Evolutionary conservation across 1,284 basidiomycete species (phyloP), one percentile per base, ranked within the genome.

Genomic region (Tilletia indica): DNA sequence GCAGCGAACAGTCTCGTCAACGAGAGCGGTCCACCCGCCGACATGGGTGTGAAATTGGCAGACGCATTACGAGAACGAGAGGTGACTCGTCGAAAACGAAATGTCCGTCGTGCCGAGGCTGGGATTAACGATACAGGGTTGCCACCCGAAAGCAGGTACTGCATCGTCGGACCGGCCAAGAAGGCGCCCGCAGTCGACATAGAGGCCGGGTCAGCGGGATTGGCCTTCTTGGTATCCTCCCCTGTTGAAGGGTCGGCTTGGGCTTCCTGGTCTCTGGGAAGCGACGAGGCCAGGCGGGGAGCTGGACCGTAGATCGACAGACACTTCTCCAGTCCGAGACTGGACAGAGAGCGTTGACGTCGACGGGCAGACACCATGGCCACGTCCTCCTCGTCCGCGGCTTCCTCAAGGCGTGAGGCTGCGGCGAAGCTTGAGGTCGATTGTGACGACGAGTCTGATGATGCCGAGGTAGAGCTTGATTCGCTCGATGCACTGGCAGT

Each of bases 141-240:
- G 34, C 61, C 61, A 39, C 61, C 61, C 34, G 61, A 64, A 38
- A 64, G 61, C 36, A 64, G 36, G 61, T 64, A 64, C 61, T 64
- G 31, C 61, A 64, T 64, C 34, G 61, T 64, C 12, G 61, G 61
- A 64, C 61, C 38, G 34, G 36, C 61, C 19, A 64, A 39, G 61
- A 64, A 19, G 38, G 61, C 19, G 36, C 36, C n/a, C 61, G 34
- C 36, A 9, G 61, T 31, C 14, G 21, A 16, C 16, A 31, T 21
- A 36, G 34, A 19, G 19, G 61, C 34, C 31, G 61, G n/a, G 19
- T 14, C 16, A 14, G 42, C 42, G 42, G 42, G 9, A 11, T 64
- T 39, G 36, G 11, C 34, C 25, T 12, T 34, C 21, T 12, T 34
- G 56, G 56, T 14, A 58, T 21, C 34, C 56, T 58, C 25, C 12